Base-by-base conservation (phyloP, 116 monocot species). In the Posidonia oceanica region DNA sequence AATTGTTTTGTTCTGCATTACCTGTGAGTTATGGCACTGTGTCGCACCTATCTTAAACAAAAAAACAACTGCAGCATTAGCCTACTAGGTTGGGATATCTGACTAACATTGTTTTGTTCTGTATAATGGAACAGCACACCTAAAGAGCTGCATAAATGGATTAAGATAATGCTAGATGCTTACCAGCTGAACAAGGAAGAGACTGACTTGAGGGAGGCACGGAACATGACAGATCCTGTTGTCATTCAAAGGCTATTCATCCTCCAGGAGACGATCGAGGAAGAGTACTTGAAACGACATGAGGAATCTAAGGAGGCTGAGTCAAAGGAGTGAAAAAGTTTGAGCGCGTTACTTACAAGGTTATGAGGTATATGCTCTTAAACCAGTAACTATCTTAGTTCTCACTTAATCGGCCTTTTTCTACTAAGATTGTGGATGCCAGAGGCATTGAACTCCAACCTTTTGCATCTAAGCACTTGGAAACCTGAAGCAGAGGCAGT, bases 71-170 rank as follows among this genome's bases (percentile, higher is more conserved):
- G 48, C 48, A 48, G 7, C 48, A 10, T 48, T 48, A 48, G 48
- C 48, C 8, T 4, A 48, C 12, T 48, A 12, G 48, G 12, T 10
- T 48, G 48, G 48, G 48, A 48, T 48, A 48, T 53, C 17, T 68
- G 36, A 54, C 15, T 18, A 29, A 14, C 36, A 36, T 14, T 7
- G 2, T 53, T 2, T 68, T 21, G 22, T 2, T 66, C 40, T 66
- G 66, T 41, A 39, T 48, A 17, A 37, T 0, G 64, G 21, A 38
- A 60, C 80, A 94, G 94, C 42, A 91, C 94, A 52, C 95, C 88
- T 0, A 84, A 91, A 74, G 90, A 95, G 76, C 79, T 95, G 73
- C 91, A 91, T 66, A 95, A 91, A 76, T 95, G 95, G 95, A 86
- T 88, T 7, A 82, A 81, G 72, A 95, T 84, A 39, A 81, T 95